Evolutionary conservation across 768 basidiomycete genomes (phyloP).

Genomic region (Lepiota venenata): DNA sequence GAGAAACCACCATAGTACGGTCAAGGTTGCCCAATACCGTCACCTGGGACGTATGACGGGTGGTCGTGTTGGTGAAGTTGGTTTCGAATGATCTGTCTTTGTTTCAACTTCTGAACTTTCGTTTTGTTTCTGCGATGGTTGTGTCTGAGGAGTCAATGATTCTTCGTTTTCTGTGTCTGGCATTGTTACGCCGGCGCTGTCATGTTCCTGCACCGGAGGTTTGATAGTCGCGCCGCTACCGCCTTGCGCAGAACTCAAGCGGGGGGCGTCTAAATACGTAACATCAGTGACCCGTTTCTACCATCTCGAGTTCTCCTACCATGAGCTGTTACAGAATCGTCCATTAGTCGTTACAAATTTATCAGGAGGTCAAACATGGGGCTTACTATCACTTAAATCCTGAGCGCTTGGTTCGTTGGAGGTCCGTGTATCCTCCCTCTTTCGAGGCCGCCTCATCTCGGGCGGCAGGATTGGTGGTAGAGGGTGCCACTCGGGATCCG

Average conservation of each 20-base stretch:
- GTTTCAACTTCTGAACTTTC: not conserved
- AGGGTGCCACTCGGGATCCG: not conserved
- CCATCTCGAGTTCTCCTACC: slow-evolving; percentile 9
- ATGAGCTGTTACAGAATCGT: not conserved
- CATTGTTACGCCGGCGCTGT: not conserved
- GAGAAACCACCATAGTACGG: slow-evolving; percentile 19
- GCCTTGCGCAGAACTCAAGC: not conserved
- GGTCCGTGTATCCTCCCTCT: not conserved
- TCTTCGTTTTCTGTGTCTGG: not conserved
- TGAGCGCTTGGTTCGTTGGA: not conserved
- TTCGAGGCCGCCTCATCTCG: slow-evolving; percentile 4
- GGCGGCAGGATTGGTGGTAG: slow-evolving; percentile 5
- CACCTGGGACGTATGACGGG: slow-evolving; percentile 14
- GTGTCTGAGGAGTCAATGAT: not conserved
- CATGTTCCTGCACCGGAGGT: not conserved
- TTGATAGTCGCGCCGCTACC: not conserved
- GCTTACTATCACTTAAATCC: not conserved
- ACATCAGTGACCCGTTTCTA: slow-evolving; percentile 6
- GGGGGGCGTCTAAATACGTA: not conserved
- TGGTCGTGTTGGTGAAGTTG: slow-evolving; percentile 1
- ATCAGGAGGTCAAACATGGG: too few relatives aligned
- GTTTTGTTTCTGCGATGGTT: slow-evolving; percentile 2
- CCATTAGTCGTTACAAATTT: not conserved
- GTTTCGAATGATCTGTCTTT: slow-evolving; percentile 8
- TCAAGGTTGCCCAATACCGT: slow-evolving; percentile 28